phyloP scores from a whole-genome alignment of 805 yeast species.

The Candida germanica region DNA sequence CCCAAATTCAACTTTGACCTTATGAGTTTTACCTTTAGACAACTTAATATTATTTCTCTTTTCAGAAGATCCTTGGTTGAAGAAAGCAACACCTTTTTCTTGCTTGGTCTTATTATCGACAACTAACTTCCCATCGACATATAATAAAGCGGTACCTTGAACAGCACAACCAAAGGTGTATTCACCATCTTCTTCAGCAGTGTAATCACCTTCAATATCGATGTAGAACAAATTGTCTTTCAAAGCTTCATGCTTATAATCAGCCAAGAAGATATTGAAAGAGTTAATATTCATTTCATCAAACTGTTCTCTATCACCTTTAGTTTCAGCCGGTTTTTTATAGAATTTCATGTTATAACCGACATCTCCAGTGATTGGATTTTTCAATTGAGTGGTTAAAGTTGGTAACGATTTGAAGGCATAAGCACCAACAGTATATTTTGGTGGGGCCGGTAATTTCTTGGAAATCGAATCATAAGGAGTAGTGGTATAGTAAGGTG shows the following conservation, averaged over 20 bases:
- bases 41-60: slow-evolving; percentile 39
- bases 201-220: slow-evolving; percentile 41
- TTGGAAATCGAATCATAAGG: slow-evolving; percentile 22
- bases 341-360: slow-evolving; percentile 25
- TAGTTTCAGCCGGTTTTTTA: slow-evolving; percentile 15
- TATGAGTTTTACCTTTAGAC: slow-evolving; percentile 44
- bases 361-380: slow-evolving; percentile 19
- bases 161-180: slow-evolving; percentile 52
- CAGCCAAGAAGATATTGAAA: slow-evolving; percentile 19
- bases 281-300: slow-evolving; percentile 18
- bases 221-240: slow-evolving; percentile 34
- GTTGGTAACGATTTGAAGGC: slow-evolving; percentile 28
- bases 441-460: slow-evolving; percentile 18
- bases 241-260: slow-evolving; percentile 18
- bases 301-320: slow-evolving; percentile 15
- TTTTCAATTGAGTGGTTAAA: slow-evolving; percentile 19
- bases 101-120: slow-evolving; percentile 57
- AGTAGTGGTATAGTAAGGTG: slow-evolving; percentile 26
- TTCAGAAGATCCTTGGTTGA: slow-evolving; percentile 47
- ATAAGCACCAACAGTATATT: slow-evolving; percentile 31
- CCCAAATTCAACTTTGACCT: slow-evolving; percentile 49
- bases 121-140: slow-evolving; percentile 48
- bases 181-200: slow-evolving; percentile 45
- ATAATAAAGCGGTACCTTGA: slow-evolving; percentile 55
- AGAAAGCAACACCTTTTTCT: slow-evolving; percentile 46